phyloP scores from a whole-genome alignment of 148 eudicot species.

The Pharnaceum exiguum region DNA sequence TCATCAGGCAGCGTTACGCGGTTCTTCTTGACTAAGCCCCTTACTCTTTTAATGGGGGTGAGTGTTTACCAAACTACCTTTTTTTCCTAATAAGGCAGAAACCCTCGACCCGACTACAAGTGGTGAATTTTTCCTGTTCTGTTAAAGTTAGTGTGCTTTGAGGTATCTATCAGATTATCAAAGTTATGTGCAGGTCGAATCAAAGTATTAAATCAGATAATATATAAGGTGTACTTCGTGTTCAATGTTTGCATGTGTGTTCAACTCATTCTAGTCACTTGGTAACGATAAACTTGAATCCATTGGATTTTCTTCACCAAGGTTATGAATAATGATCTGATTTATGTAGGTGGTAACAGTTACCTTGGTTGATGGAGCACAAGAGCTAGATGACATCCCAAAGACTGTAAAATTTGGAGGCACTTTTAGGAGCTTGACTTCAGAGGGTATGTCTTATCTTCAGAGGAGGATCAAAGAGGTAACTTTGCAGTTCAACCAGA shows the following conservation, averaged over 20 bases:
- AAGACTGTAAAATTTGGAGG: constrained; percentile 32
- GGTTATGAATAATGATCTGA: not conserved
- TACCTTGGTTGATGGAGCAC: constrained; percentile 19
- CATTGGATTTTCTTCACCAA: not conserved
- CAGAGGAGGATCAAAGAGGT: constrained; percentile 31
- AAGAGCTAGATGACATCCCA: constrained; percentile 23
- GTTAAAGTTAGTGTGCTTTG: too few species aligned
- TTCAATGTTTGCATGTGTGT: not conserved
- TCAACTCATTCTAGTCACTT: not conserved
- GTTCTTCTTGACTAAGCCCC: too few species aligned
- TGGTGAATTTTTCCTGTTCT: too few species aligned
- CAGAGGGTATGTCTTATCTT: constrained; percentile 23
- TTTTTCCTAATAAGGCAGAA: too few species aligned
- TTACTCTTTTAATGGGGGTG: too few species aligned
- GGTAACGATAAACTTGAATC: not conserved
- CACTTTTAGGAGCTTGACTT: constrained; percentile 25
- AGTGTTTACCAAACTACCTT: too few species aligned
- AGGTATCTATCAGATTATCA: too few species aligned
- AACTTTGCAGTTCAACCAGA: not conserved
- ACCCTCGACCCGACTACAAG: too few species aligned
- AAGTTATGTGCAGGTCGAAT: not conserved
- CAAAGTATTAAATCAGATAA: not conserved
- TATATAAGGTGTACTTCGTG: not conserved
- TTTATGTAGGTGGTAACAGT: constrained; percentile 22
- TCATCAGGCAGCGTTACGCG: too few species aligned